Evolutionary conservation across 2,329 filamentous ascomycete genomes (phyloP).

Genomic region (Monosporascus sp.): DNA sequence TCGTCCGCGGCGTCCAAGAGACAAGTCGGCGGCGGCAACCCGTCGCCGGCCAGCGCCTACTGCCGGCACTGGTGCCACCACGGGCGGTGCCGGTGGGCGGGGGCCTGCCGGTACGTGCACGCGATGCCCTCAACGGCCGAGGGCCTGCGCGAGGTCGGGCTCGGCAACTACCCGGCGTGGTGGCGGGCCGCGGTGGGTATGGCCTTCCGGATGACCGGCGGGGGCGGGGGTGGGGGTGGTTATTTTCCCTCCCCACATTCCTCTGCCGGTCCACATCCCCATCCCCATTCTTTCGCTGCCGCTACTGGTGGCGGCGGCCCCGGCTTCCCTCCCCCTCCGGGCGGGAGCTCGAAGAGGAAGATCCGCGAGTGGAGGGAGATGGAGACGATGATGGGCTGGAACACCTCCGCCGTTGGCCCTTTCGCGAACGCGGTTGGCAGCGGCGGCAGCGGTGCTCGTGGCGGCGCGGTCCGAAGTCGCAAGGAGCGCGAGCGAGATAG

Average conservation of each 20-base stretch:
- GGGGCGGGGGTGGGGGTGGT: too few species aligned
- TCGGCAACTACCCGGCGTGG: conserved; percentile 38
- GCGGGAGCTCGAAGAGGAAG: not conserved
- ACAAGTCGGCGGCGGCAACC: too few species aligned
- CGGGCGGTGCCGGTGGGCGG: conserved; percentile 41
- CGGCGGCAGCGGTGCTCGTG: too few species aligned
- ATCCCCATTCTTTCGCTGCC: too few species aligned
- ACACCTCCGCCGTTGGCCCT: not conserved
- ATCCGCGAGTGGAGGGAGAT: not conserved
- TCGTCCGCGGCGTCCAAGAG: not conserved
- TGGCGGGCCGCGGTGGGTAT: conserved; percentile 21
- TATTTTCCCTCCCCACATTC: too few species aligned
- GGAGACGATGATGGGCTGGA: not conserved
- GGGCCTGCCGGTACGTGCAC: conserved; percentile 38
- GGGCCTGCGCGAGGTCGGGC: conserved; percentile 36
- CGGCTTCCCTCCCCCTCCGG: too few species aligned
- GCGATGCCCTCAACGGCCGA: conserved; percentile 38
- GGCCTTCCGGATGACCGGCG: conserved; percentile 1
- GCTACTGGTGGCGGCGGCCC: not conserved
- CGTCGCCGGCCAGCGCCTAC: conserved; percentile 9
- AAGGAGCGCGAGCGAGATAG: not conserved
- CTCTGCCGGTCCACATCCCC: too few species aligned
- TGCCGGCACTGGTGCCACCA: conserved; percentile 45
- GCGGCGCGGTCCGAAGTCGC: too few species aligned
- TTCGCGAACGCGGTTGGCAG: too few species aligned